Percentiles rank a stretch among this genome's conserved stretches.
These are phyloP conservation scores for Oemleria cerasiformis DNA, from an alignment of 306 rosid genomes.

Conservation along the genomic window DNA sequence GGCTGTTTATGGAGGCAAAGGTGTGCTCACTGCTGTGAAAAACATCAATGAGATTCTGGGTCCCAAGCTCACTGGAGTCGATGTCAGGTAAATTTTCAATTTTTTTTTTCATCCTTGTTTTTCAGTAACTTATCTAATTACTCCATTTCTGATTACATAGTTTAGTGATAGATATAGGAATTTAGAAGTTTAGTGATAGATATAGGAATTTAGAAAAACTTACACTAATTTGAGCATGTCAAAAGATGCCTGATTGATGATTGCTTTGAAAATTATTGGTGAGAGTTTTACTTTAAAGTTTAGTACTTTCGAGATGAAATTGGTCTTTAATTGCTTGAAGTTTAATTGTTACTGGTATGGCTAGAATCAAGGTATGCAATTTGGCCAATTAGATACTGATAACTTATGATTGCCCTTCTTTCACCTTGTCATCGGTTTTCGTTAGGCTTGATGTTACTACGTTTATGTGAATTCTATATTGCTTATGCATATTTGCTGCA, in stretches of 20 bases:
- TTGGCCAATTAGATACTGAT: not conserved
- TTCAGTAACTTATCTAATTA: not conserved
- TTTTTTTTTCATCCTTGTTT: not conserved
- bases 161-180: not conserved
- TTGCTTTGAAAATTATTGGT: too few relatives aligned
- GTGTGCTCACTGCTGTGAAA: conserved; percentile 78
- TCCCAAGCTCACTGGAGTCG: conserved; percentile 82
- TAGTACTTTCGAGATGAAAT: not conserved
- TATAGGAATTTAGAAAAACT: not conserved
- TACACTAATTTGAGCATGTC: too few relatives aligned
- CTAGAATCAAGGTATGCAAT: not conserved
- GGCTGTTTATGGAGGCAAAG: conserved; percentile 83
- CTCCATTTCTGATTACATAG: not conserved
- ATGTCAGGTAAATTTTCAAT: conserved; percentile 55
- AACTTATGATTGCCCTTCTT: not conserved
- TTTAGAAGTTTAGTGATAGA: not conserved
- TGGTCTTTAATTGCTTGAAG: not conserved
- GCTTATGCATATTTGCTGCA: conserved; percentile 9
- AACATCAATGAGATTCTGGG: conserved; percentile 77
- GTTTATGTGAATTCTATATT: not conserved
- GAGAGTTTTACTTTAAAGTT: not conserved
- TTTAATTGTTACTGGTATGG: not conserved
- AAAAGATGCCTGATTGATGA: too few relatives aligned
- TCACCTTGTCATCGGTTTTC: not conserved
- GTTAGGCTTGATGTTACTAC: conserved; percentile 10